Percentiles rank a stretch among this genome's conserved stretches.
phyloP scores from a whole-genome alignment of 139 green algal genomes.

The Marvania coccoides region DNA sequence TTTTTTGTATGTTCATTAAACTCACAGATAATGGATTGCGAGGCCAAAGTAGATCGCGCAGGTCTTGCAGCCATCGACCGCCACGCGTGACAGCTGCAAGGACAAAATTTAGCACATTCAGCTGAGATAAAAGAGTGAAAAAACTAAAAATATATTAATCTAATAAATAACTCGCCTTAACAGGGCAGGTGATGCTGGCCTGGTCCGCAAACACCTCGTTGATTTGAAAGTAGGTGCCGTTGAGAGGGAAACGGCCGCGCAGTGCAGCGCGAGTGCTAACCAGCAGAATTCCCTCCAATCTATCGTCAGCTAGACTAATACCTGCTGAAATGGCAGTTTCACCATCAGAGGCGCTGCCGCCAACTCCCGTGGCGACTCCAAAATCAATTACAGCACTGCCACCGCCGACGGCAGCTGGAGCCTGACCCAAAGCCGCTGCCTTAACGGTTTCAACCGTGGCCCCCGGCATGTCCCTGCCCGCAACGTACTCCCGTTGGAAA shows the following conservation, averaged over 20 bases:
- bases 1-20: no score
- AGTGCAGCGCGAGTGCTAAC: slow-evolving; percentile 42
- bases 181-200: slow-evolving; percentile 1
- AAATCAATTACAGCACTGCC: no score
- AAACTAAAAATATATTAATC: not conserved
- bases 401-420: no score
- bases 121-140: not conserved
- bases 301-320: not conserved
- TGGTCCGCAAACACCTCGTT: slow-evolving; percentile 66
- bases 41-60: slow-evolving; percentile 42
- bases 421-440: no score
- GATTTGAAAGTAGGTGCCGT: slow-evolving; percentile 81
- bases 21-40: slow-evolving; percentile 37
- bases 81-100: slow-evolving; percentile 13
- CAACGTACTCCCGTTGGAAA: not conserved
- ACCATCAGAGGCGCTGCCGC: not conserved
- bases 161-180: not conserved
- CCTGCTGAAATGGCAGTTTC: no score
- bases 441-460: no score
- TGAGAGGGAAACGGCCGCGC: slow-evolving; percentile 61
- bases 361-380: not conserved
- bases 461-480: no score
- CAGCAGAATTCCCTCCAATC: slow-evolving; percentile 41
- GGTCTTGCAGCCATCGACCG: slow-evolving; percentile 5
- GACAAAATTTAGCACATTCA: not conserved